Evolutionary conservation across 2,329 filamentous ascomycete genomes (phyloP).

Genomic region (Trichoderma semiorbis): DNA sequence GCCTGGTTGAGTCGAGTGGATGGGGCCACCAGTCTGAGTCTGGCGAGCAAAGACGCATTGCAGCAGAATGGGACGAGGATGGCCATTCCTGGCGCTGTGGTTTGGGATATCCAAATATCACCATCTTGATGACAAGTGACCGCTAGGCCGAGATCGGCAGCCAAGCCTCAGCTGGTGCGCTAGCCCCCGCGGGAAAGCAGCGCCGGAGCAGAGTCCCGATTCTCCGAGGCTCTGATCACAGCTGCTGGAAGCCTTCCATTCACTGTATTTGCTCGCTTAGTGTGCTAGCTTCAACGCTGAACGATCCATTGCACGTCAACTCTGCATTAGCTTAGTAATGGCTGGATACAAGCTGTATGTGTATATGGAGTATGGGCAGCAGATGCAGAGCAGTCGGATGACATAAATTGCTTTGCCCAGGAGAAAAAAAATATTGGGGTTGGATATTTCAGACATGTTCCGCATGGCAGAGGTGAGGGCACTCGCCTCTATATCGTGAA

Average conservation of each 20-base stretch:
- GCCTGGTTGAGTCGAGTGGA: neutral
- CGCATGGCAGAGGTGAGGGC: neutral
- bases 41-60: constrained; percentile 6
- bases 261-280: neutral
- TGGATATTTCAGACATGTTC: neutral
- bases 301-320: neutral
- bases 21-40: neutral
- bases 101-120: neutral
- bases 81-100: neutral
- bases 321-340: neutral
- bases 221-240: neutral
- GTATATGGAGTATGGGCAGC: neutral
- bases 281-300: neutral
- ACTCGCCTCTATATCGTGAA: neutral
- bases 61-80: neutral
- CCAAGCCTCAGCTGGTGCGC: constrained; percentile 28
- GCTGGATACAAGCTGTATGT: neutral
- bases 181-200: neutral
- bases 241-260: neutral
- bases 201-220: constrained; percentile 5
- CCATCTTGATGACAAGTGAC: neutral
- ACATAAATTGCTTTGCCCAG: neutral
- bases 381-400: neutral
- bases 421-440: neutral
- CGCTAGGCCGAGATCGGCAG: constrained; percentile 32